Evolutionary conservation across 1,284 basidiomycete species (phyloP).

Genomic region (Fomitopsis pinicola): DNA sequence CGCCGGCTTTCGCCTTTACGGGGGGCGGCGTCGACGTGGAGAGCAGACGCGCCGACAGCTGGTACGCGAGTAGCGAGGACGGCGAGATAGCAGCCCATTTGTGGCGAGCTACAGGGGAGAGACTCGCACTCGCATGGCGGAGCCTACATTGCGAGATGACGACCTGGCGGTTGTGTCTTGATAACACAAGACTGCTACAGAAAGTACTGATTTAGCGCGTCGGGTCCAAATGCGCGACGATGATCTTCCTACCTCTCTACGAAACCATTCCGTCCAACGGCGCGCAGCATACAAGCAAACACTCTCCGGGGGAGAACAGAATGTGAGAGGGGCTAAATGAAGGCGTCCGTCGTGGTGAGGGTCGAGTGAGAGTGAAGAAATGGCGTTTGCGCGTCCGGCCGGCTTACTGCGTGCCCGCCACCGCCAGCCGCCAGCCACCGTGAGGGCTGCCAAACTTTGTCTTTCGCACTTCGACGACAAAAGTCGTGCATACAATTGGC

Average conservation of each 20-base stretch:
- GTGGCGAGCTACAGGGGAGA: slow-evolving; percentile 2
- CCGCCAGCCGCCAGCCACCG: neutral
- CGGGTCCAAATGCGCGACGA: neutral
- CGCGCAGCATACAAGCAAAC: slow-evolving; percentile 26
- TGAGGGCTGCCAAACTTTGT: neutral
- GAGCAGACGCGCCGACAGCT: slow-evolving; percentile 10
- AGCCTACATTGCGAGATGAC: slow-evolving; percentile 9
- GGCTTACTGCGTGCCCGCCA: neutral
- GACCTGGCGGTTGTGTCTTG: slow-evolving; percentile 11
- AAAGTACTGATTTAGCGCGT: neutral
- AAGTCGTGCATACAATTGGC: neutral
- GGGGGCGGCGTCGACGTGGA: slow-evolving; percentile 19
- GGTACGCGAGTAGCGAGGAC: slow-evolving; percentile 3
- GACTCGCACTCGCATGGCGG: slow-evolving; percentile 7
- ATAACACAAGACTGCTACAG: slow-evolving; percentile 13
- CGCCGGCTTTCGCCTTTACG: slow-evolving; percentile 24
- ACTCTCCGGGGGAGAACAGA: neutral
- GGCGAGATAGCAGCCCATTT: neutral
- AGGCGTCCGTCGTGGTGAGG: neutral
- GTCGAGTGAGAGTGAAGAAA: neutral
- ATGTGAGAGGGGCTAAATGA: neutral
- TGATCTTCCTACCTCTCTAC: slow-evolving; percentile 24
- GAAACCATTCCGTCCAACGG: slow-evolving; percentile 29
- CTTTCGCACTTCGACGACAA: neutral
- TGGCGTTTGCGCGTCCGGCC: neutral